Evolutionary conservation across 2,329 filamentous ascomycete genomes (phyloP).

Genomic region (Trichoderma aggressivum): DNA sequence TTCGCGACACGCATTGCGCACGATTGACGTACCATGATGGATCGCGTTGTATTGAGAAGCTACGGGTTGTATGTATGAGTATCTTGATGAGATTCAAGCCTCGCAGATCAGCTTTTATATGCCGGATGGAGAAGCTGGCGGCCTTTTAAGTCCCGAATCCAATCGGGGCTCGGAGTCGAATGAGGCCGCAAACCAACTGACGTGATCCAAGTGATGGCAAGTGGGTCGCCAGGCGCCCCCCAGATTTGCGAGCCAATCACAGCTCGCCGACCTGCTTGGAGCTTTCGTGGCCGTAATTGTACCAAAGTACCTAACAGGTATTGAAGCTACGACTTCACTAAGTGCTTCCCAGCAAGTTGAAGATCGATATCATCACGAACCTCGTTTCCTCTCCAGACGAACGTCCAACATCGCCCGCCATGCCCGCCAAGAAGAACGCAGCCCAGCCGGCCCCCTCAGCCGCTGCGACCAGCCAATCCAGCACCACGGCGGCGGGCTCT

Average conservation of each 20-base stretch:
- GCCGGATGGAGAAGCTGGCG: neutral
- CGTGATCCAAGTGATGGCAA: conserved; percentile 17
- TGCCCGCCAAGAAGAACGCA: conserved; percentile 52
- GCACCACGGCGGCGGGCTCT: conserved; percentile 29
- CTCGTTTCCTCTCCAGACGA: neutral
- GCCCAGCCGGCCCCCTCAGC: conserved; percentile 33
- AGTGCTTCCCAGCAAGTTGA: neutral
- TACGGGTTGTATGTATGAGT: neutral
- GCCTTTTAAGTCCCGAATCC: conserved; percentile 9
- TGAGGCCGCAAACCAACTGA: conserved; percentile 16
- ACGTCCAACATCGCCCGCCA: conserved; percentile 24
- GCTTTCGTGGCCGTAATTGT: conserved; percentile 37
- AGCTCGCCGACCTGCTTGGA: conserved; percentile 26
- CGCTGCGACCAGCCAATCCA: conserved; percentile 30
- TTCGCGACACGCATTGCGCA: neutral
- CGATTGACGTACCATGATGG: conserved; percentile 6
- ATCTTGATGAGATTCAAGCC: neutral
- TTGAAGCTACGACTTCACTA: neutral
- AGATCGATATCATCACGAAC: conserved; percentile 2
- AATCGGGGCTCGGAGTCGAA: conserved; percentile 20
- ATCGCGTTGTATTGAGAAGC: neutral
- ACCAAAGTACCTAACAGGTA: neutral
- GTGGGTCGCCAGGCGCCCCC: conserved; percentile 20
- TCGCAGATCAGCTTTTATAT: neutral
- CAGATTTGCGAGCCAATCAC: conserved; percentile 32